Conservation (phyloP, 805 yeast genomes). For the Metschnikowia cubensis region DNA sequence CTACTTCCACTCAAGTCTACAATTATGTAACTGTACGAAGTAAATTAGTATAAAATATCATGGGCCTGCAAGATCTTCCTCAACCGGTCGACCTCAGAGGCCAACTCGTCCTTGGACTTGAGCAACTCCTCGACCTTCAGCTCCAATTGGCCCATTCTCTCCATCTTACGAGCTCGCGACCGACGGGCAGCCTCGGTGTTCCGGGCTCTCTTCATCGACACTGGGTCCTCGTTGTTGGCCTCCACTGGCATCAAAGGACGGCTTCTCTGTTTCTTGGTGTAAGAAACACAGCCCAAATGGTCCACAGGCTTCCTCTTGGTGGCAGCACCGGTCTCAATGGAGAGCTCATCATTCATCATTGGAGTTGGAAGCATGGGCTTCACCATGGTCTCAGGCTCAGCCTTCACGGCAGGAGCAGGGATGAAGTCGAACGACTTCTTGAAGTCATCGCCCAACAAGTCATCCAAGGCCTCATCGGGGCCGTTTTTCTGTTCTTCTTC, state of each 20-base stretch:
- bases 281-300: slow-evolving; percentile 69
- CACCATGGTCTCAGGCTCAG: slow-evolving; percentile 21
- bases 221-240: slow-evolving; percentile 52
- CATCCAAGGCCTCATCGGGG: slow-evolving; percentile 18
- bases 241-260: slow-evolving; percentile 70
- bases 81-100: slow-evolving; percentile 60
- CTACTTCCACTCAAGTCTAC: no score
- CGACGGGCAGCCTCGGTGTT: slow-evolving; percentile 98
- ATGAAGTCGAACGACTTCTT: slow-evolving; percentile 19
- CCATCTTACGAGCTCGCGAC: slow-evolving; percentile 89
- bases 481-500: slow-evolving; percentile 1
- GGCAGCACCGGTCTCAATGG: not conserved
- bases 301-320: slow-evolving; percentile 44
- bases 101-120: slow-evolving; percentile 54
- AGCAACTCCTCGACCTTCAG: slow-evolving; percentile 64
- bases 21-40: not conserved
- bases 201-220: slow-evolving; percentile 83
- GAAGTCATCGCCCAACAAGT: slow-evolving; percentile 20
- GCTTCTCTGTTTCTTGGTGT: slow-evolving; percentile 72
- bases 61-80: slow-evolving; percentile 39
- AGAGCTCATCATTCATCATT: slow-evolving; percentile 1
- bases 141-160: slow-evolving; percentile 81
- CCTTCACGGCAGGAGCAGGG: slow-evolving; percentile 8
- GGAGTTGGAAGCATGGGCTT: slow-evolving; percentile 15
- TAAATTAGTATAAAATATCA: slow-evolving; percentile 13